Evolutionary conservation across 495 filamentous ascomycete genomes (phyloP).

Genomic region (Aspergillus cristatus): DNA sequence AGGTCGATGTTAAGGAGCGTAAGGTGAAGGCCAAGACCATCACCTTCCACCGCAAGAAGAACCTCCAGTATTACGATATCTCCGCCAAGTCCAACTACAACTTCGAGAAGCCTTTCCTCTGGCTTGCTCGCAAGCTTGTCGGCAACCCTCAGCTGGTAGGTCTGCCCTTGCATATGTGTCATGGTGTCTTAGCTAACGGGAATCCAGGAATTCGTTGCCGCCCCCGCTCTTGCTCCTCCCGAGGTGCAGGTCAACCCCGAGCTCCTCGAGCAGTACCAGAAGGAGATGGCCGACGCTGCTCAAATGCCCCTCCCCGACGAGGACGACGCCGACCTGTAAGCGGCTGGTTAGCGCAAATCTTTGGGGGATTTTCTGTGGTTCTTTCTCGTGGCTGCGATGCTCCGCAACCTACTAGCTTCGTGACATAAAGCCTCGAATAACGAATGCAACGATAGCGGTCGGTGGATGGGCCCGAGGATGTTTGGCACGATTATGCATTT

Average conservation of each 20-base stretch:
- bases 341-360: slow-evolving; percentile 10
- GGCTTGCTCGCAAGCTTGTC: slow-evolving; percentile 96
- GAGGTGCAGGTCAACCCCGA: slow-evolving; percentile 78
- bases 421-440: slow-evolving; percentile 24
- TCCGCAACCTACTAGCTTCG: slow-evolving; percentile 11
- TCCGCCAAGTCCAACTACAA: slow-evolving; percentile 99
- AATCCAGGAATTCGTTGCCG: slow-evolving; percentile 88
- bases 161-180: slow-evolving; percentile 6
- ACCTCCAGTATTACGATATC: slow-evolving; percentile 99
- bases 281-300: slow-evolving; percentile 81
- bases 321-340: slow-evolving; percentile 74
- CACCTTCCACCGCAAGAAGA: slow-evolving; percentile 99
- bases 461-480: slow-evolving; percentile 28
- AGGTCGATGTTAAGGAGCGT: slow-evolving; percentile 99
- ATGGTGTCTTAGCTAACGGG: slow-evolving; percentile 5
- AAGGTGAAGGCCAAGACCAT: slow-evolving; percentile 99
- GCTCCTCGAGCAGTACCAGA: slow-evolving; percentile 70
- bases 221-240: slow-evolving; percentile 86
- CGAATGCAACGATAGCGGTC: slow-evolving; percentile 38
- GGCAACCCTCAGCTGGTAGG: slow-evolving; percentile 84
- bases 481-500: slow-evolving; percentile 34
- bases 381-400: slow-evolving; percentile 1
- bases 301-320: slow-evolving; percentile 86
- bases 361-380: slow-evolving; percentile 9
- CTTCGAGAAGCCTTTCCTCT: slow-evolving; percentile 99